Evolutionary conservation across 2,329 filamentous ascomycete species (phyloP).

Genomic region (Aschersonia sp.): DNA sequence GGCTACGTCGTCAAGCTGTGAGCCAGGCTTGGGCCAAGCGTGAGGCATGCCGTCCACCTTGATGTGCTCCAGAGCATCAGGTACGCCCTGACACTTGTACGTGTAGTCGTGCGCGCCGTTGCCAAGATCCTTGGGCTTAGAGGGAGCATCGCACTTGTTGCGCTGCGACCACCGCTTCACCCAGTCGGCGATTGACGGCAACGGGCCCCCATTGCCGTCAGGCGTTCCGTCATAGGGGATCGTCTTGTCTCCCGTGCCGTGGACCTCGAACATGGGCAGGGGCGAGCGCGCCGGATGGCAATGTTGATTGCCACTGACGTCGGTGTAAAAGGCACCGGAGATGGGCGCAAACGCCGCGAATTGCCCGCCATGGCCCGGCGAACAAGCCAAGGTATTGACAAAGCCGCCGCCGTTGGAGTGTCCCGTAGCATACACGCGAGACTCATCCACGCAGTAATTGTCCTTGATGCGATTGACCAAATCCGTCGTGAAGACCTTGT

Average conservation of each 20-base stretch:
- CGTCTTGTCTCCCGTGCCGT: slow-evolving; percentile 30
- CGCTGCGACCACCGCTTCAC: slow-evolving; percentile 21
- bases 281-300: slow-evolving; percentile 23
- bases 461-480: slow-evolving; percentile 23
- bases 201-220: slow-evolving; percentile 20
- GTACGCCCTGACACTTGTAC: slow-evolving; percentile 6
- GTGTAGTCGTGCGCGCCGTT: slow-evolving; percentile 5
- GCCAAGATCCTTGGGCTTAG: slow-evolving; percentile 1
- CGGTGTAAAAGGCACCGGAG: slow-evolving; percentile 27
- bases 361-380: slow-evolving; percentile 16
- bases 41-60: slow-evolving; percentile 7
- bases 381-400: slow-evolving; percentile 25
- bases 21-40: slow-evolving; percentile 5
- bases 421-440: slow-evolving; percentile 27
- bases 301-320: slow-evolving; percentile 11
- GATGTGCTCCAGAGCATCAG: slow-evolving; percentile 8
- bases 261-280: slow-evolving; percentile 33
- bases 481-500: slow-evolving; percentile 28
- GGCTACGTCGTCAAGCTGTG: slow-evolving; percentile 2
- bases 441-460: slow-evolving; percentile 23
- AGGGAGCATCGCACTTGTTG: slow-evolving; percentile 5
- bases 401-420: slow-evolving; percentile 31
- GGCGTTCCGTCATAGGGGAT: slow-evolving; percentile 28
- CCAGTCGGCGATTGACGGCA: slow-evolving; percentile 28
- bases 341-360: slow-evolving; percentile 27